Evolutionary conservation across 2,329 filamentous ascomycete species (phyloP).

Genomic region (Aspergillus candidus): DNA sequence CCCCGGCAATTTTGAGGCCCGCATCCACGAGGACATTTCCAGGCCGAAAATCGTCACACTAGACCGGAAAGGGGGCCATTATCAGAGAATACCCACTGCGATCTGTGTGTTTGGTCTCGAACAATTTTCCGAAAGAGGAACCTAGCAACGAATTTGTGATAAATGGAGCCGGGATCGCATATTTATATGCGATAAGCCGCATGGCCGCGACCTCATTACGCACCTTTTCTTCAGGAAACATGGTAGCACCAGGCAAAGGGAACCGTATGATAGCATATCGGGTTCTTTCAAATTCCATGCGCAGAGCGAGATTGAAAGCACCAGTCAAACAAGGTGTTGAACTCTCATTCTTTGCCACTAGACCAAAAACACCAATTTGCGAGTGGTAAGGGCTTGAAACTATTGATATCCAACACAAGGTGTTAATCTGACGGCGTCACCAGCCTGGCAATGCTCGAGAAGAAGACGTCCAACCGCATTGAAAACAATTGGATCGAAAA

Average conservation of each 20-base stretch:
- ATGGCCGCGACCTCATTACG: constrained; percentile 4
- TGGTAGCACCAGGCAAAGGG: constrained; percentile 7
- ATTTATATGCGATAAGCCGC: constrained; percentile 2
- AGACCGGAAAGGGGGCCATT: constrained; percentile 21
- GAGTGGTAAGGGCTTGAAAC: too few relatives aligned
- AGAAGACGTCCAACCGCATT: too few relatives aligned
- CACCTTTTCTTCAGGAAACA: constrained; percentile 11
- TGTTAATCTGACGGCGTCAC: too few relatives aligned
- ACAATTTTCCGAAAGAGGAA: constrained; percentile 17
- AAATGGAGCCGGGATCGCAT: constrained; percentile 6
- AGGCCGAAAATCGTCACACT: constrained; percentile 19
- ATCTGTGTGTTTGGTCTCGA: constrained; percentile 4
- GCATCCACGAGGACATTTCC: constrained; percentile 13
- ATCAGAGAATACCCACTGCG: constrained; percentile 13
- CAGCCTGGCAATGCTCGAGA: too few relatives aligned
- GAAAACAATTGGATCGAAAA: too few relatives aligned
- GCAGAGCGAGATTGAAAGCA: too few relatives aligned
- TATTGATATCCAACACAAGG: too few relatives aligned
- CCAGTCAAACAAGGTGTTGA: too few relatives aligned
- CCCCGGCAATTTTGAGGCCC: constrained; percentile 9
- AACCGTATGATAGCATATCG: constrained; percentile 6
- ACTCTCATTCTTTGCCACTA: too few relatives aligned
- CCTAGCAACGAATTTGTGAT: constrained; percentile 16
- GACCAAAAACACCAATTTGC: too few relatives aligned
- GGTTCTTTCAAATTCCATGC: background rate